Evolutionary conservation across 2,329 filamentous ascomycete species (phyloP).

Genomic region (Diplodia seriata): DNA sequence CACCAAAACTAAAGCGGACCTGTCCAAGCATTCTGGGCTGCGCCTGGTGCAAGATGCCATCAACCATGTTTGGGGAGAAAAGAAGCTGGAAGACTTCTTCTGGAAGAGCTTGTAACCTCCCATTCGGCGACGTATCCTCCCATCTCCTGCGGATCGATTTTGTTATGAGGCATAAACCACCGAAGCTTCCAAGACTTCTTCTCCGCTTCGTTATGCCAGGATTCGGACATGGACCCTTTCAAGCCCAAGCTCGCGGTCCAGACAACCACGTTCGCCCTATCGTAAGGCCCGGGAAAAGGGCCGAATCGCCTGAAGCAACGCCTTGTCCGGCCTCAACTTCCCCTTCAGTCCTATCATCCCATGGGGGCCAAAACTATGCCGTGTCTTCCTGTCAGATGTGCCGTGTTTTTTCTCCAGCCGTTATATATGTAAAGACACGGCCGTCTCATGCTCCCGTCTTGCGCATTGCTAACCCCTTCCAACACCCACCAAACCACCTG

Average conservation of each 20-base stretch:
- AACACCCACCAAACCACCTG: not conserved
- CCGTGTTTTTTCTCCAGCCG: not conserved
- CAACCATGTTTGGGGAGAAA: constrained; percentile 8
- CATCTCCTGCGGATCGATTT: not conserved
- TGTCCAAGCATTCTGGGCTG: constrained; percentile 6
- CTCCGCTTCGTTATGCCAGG: not conserved
- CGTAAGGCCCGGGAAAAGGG: not conserved
- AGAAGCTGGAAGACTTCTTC: constrained; percentile 11
- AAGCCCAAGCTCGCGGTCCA: not conserved
- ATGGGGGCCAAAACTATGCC: not conserved
- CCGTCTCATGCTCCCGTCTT: not conserved
- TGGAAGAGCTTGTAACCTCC: constrained; percentile 3
- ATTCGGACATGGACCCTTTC: not conserved
- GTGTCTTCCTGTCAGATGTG: not conserved
- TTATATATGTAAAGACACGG: not conserved
- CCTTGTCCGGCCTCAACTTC: not conserved
- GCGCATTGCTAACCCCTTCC: not conserved
- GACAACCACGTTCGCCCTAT: not conserved
- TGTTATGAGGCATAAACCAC: not conserved
- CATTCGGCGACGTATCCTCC: not conserved
- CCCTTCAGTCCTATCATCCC: not conserved
- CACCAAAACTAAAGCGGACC: not conserved
- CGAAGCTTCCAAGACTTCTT: not conserved
- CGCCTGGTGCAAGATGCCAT: constrained; percentile 5
- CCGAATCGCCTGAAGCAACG: not conserved